These are phyloP conservation scores for Xerocomus alliaceus DNA, from an alignment of 1,284 basidiomycete species.

Conservation along the genomic window DNA sequence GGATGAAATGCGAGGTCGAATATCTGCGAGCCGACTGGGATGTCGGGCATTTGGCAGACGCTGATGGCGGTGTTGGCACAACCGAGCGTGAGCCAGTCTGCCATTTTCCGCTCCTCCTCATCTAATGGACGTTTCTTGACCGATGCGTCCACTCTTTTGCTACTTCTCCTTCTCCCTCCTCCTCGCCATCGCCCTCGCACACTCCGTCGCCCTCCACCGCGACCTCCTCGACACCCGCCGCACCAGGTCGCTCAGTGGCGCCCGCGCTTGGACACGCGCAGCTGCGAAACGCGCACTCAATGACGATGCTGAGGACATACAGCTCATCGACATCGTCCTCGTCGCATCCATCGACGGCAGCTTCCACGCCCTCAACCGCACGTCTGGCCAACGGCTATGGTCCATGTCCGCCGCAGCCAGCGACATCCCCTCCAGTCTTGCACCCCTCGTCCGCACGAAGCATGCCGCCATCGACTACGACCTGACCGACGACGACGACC, in stretches of 20 bases:
- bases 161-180: slow-evolving; percentile 12
- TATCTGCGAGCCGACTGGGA: slow-evolving; percentile 76
- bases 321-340: slow-evolving; percentile 78
- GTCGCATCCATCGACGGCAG: slow-evolving; percentile 90
- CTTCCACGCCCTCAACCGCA: slow-evolving; percentile 85
- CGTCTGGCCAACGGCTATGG: slow-evolving; percentile 79
- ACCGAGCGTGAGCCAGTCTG: not conserved
- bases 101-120: not conserved
- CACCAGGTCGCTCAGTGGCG: slow-evolving; percentile 3
- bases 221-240: slow-evolving; percentile 16
- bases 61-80: not conserved
- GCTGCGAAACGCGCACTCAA: slow-evolving; percentile 14
- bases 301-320: slow-evolving; percentile 50
- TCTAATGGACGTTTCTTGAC: slow-evolving; percentile 38
- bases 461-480: slow-evolving; percentile 65
- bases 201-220: slow-evolving; percentile 18
- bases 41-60: slow-evolving; percentile 57
- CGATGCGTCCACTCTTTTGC: slow-evolving; percentile 28
- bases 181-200: slow-evolving; percentile 18
- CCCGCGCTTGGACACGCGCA: slow-evolving; percentile 13
- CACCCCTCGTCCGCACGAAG: slow-evolving; percentile 74
- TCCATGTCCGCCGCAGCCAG: slow-evolving; percentile 72
- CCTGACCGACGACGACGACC: slow-evolving; percentile 57
- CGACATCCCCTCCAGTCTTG: slow-evolving; percentile 59
- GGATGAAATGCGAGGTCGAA: slow-evolving; percentile 93